These are phyloP conservation scores for Phyllosticta paracitricarpa DNA, from an alignment of 2,329 filamentous ascomycete species.

Conservation along the genomic window DNA sequence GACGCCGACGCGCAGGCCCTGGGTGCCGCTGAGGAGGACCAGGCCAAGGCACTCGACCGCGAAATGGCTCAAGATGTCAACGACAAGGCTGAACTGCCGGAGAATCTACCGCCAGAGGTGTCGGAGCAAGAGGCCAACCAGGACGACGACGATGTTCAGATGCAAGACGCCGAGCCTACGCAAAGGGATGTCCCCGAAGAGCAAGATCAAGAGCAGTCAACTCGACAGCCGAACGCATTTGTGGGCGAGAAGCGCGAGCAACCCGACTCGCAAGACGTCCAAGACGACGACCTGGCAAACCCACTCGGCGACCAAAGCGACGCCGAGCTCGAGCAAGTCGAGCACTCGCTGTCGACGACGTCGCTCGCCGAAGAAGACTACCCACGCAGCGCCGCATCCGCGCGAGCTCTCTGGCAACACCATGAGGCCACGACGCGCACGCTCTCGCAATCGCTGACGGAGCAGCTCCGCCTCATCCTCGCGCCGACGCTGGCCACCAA, in stretches of 20 bases:
- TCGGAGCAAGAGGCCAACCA: constrained; percentile 14
- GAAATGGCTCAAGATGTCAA: constrained; percentile 73
- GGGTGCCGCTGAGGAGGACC: constrained; percentile 78
- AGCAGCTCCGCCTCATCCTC: constrained; percentile 90
- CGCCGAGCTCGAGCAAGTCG: constrained; percentile 32
- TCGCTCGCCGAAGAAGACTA: constrained; percentile 26
- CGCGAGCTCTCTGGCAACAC: constrained; percentile 70
- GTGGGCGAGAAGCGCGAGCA: constrained; percentile 34
- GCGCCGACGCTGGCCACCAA: constrained; percentile 92
- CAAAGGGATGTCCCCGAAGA: constrained; percentile 14
- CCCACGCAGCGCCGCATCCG: constrained; percentile 32
- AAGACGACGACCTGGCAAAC: constrained; percentile 32
- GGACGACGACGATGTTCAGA: constrained; percentile 32
- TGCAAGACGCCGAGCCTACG: constrained; percentile 34
- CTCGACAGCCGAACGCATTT: constrained; percentile 33
- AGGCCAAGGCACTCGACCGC: constrained; percentile 76
- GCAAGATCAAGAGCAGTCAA: constrained; percentile 18
- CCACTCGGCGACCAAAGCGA: constrained; percentile 28
- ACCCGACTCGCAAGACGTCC: constrained; percentile 16
- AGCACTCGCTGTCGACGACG: constrained; percentile 44
- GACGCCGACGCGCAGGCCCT: constrained; percentile 84
- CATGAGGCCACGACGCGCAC: constrained; percentile 79
- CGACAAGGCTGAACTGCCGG: constrained; percentile 33
- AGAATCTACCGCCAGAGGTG: constrained; percentile 21
- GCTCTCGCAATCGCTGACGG: constrained; percentile 80